Conservation (phyloP, 108 stramenopile species). For the Fragilaria radians region DNA sequence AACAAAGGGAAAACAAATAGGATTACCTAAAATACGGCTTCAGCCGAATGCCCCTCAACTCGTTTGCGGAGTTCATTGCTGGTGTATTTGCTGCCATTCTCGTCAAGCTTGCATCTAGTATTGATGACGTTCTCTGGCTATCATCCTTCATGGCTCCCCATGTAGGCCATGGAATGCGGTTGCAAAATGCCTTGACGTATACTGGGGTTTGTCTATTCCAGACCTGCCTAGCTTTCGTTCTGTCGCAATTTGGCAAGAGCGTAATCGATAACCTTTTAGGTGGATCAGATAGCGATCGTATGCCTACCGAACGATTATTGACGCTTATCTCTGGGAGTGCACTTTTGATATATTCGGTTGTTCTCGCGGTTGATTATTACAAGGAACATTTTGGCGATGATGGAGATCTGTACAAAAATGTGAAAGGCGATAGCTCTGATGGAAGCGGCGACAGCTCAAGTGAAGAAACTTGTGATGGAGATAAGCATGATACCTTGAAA, state of each 20-base stretch:
- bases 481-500: background rate
- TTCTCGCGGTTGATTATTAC: background rate
- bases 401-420: background rate
- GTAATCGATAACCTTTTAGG: background rate
- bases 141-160: background rate
- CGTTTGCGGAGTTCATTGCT: background rate
- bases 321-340: background rate
- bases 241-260: background rate
- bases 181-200: background rate
- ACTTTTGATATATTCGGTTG: background rate
- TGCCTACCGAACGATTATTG: background rate
- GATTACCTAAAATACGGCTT: no score
- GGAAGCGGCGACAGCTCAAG: background rate
- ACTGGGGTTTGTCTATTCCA: background rate
- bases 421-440: background rate
- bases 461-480: no score
- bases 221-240: background rate
- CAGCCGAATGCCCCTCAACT: no score
- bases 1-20: no score
- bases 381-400: background rate
- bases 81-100: background rate
- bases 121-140: background rate
- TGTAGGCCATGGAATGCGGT: background rate
- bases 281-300: background rate
- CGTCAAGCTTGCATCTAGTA: background rate